Evolutionary conservation across 345 rosid genomes (phyloP).

Genomic region (Mallotus nudiflorus): DNA sequence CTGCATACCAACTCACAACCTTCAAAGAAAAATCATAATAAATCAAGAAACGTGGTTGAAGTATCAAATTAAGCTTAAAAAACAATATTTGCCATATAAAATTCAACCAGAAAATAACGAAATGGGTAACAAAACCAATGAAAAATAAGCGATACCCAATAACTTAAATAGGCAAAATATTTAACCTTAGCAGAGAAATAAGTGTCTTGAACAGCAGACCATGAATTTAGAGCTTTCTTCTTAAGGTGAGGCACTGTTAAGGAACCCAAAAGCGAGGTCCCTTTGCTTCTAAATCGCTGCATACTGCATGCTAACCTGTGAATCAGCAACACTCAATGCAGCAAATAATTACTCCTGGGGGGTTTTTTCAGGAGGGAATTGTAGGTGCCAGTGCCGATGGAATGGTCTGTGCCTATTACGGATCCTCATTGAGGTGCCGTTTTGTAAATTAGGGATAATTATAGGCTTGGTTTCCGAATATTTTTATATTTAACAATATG

Average conservation of each 20-base stretch:
- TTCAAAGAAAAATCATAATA: background rate
- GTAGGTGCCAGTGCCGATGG: too few relatives aligned
- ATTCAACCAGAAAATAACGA: background rate
- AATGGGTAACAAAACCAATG: background rate
- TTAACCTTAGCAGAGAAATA: slow-evolving; percentile 74
- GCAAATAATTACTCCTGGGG: too few relatives aligned
- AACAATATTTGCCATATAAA: too few relatives aligned
- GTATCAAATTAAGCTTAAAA: too few relatives aligned
- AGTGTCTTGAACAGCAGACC: slow-evolving; percentile 79
- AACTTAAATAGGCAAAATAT: background rate
- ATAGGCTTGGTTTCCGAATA: too few relatives aligned
- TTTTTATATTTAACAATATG: too few relatives aligned
- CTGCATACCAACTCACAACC: background rate
- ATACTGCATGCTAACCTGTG: slow-evolving; percentile 15
- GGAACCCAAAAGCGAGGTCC: slow-evolving; percentile 47
- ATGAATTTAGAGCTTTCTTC: slow-evolving; percentile 68
- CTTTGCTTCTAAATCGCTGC: slow-evolving; percentile 69
- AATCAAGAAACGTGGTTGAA: background rate
- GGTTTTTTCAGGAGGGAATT: too few relatives aligned
- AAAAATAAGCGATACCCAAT: background rate
- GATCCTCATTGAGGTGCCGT: too few relatives aligned
- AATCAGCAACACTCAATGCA: too few relatives aligned
- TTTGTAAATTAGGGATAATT: too few relatives aligned
- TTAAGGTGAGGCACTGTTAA: slow-evolving; percentile 51
- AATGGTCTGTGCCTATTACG: too few relatives aligned